phyloP scores from a whole-genome alignment of 73 alveolate genomes.

The Effrenium voratum region DNA sequence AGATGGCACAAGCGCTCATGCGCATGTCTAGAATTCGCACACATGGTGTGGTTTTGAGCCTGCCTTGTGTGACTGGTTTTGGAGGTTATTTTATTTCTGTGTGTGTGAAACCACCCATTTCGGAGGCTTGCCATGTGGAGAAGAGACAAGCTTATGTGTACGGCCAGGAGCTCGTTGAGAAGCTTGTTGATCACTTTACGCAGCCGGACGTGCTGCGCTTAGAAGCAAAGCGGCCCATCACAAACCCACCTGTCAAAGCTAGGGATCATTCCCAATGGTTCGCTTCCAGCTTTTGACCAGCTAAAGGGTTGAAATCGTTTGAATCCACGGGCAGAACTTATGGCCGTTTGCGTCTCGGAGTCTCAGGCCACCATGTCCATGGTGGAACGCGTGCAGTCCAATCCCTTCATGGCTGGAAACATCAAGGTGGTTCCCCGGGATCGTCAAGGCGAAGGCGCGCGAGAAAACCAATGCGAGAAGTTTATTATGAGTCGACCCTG shows the following conservation, averaged over 20 bases:
- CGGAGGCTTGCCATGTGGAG: background rate
- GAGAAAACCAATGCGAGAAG: background rate
- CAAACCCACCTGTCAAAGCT: background rate
- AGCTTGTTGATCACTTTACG: conserved; percentile 71
- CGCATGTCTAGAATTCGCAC: too few relatives aligned
- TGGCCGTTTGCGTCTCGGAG: background rate
- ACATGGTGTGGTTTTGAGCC: background rate
- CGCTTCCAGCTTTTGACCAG: background rate
- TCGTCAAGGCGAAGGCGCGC: conserved; percentile 67
- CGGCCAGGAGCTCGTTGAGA: conserved; percentile 70
- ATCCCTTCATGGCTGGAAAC: conserved; percentile 67
- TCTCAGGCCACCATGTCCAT: conserved; percentile 39
- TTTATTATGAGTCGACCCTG: background rate
- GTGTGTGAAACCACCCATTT: background rate
- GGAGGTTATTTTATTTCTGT: background rate
- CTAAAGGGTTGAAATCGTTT: background rate
- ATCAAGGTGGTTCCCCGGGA: conserved; percentile 70
- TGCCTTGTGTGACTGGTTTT: background rate
- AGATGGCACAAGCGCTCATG: too few relatives aligned
- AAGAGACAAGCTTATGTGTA: too few relatives aligned
- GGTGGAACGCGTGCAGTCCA: conserved; percentile 64
- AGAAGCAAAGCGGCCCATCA: background rate
- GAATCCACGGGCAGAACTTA: background rate
- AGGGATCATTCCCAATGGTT: background rate
- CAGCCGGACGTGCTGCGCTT: conserved; percentile 49